Evolutionary conservation across 1,284 basidiomycete species (phyloP), one percentile per base, ranked within the genome.

Genomic region (Austropuccinia psidii): DNA sequence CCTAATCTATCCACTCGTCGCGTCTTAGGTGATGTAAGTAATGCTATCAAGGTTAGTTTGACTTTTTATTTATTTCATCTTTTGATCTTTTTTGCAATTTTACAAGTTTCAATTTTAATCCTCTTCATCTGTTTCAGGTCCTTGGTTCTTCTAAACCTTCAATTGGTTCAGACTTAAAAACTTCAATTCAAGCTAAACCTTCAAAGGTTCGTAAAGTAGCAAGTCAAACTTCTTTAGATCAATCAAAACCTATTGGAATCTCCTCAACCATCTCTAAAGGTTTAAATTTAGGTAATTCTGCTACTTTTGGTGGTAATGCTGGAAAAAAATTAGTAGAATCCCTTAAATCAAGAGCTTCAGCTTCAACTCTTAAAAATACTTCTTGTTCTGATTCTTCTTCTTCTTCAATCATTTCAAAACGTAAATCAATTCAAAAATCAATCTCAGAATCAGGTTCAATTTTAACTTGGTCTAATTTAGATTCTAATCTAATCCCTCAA

Each of bases 21-120:
- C 24, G 75, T 76, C 13, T 60, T 77, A 8, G 76, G 76, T 24
- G 76, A 77, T 58, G 60, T 77, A 21, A 76, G 74, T 75, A 77
- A 77, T 64, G 76, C 76, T 29, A 75, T 74, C 35, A 76, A 76
- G 76, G 76, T 77, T 3, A 24, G 75, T 64, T 13, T 70, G 7
- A 15, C 24, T 73, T 45, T 37, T 41, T 35, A 45, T 31, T 6
- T 49, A 37, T 49, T 13, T 35, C 13, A 24, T 11, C 52, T 24
- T 55, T 21, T 43, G 24, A 47, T 7, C 21, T 52, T 58, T 35
- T 52, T 1, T 50, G 31, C 43, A 21, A 19, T 24, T 45, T 5
- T 29, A 9, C 27, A 13, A n/a, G 31, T 62, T 41, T 35, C 39
- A 43, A 1, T 13, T 5, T 8, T 21, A 17, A 13, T 41, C 15